These are phyloP conservation scores for Myriosclerotinia duriaeana DNA, from an alignment of 2,329 filamentous ascomycete genomes.

Conservation along the genomic window DNA sequence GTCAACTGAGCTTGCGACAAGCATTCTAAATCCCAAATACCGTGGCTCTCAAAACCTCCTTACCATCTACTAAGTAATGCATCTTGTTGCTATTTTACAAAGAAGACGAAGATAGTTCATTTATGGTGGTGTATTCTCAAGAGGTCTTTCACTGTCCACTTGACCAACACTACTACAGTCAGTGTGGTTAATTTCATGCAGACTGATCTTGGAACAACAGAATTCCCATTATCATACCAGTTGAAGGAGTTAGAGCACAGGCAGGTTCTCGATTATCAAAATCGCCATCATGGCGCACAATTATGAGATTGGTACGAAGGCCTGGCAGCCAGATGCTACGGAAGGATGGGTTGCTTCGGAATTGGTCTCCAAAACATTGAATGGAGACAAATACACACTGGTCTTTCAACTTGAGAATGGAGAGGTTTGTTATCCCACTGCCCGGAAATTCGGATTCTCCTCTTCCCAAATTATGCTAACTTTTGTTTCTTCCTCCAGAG, in stretches of 20 bases:
- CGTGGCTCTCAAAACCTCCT: conserved; percentile 23
- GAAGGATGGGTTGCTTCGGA: conserved; percentile 98
- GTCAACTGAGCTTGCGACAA: conserved; percentile 22
- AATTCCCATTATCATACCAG: conserved; percentile 28
- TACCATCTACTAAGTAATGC: conserved; percentile 21
- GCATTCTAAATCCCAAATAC: conserved; percentile 24
- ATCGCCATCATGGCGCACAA: conserved; percentile 72
- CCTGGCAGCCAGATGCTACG: conserved; percentile 94
- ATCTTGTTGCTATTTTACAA: conserved; percentile 24
- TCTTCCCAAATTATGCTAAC: conserved; percentile 34
- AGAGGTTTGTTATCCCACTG: conserved; percentile 61
- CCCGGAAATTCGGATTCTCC: conserved; percentile 18
- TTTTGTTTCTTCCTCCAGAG: conserved; percentile 51
- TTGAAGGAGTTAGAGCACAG: conserved; percentile 32
- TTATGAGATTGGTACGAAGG: conserved; percentile 94
- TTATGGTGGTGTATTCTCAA: conserved; percentile 26
- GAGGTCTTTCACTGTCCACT: conserved; percentile 10
- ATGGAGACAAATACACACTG: conserved; percentile 84
- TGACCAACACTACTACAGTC: conserved; percentile 13
- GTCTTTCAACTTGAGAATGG: conserved; percentile 90
- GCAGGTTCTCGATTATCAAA: conserved; percentile 26
- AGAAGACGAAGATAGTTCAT: conserved; percentile 21
- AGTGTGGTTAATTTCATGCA: conserved; percentile 32
- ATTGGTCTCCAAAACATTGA: conserved; percentile 78
- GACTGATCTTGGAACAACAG: conserved; percentile 32